A percentile compares a stretch with the other conserved stretches of the same genome.
Evolutionary conservation across 306 rosid genomes (phyloP).

Genomic region (Calophaca sinica): DNA sequence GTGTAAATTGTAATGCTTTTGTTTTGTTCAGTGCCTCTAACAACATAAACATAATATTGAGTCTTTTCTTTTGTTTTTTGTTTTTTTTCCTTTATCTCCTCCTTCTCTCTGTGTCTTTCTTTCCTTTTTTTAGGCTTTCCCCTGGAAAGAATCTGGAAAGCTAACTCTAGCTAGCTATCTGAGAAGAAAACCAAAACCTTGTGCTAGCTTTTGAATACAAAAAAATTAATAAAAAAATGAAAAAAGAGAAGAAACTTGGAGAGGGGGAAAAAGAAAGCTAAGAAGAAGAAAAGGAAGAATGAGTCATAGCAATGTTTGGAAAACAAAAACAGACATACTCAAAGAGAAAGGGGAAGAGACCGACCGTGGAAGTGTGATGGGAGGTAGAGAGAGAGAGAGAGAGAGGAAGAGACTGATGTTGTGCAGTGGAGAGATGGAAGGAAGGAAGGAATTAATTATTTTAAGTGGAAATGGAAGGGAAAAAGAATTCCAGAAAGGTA

Average conservation of each 20-base stretch:
- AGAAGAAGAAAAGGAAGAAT: conserved; percentile 41
- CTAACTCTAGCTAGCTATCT: conserved; percentile 47
- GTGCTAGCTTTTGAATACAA: conserved; percentile 24
- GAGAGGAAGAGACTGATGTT: conserved; percentile 39
- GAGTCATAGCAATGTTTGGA: conserved; percentile 48
- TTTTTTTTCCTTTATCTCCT: background rate
- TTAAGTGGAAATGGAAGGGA: conserved; percentile 21
- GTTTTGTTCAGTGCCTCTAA: no score
- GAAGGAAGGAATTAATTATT: conserved; percentile 7
- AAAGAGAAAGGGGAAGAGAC: conserved; percentile 44
- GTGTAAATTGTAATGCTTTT: no score
- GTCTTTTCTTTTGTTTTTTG: background rate
- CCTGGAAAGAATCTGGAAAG: conserved; percentile 55
- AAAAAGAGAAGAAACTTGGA: conserved; percentile 18
- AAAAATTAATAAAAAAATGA: background rate
- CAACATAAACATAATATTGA: background rate
- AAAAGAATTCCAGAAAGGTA: conserved; percentile 48
- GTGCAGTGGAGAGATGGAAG: conserved; percentile 32
- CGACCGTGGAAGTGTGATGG: conserved; percentile 15
- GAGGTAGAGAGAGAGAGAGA: conserved; percentile 38
- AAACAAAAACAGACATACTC: conserved; percentile 56
- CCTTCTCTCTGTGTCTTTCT: background rate
- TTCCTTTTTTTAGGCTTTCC: conserved; percentile 22
- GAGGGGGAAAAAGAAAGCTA: conserved; percentile 18
- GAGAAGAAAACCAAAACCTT: conserved; percentile 30